These are phyloP conservation scores for Priceomyces haplophilus DNA, from an alignment of 805 yeast genomes.

Conservation along the genomic window DNA sequence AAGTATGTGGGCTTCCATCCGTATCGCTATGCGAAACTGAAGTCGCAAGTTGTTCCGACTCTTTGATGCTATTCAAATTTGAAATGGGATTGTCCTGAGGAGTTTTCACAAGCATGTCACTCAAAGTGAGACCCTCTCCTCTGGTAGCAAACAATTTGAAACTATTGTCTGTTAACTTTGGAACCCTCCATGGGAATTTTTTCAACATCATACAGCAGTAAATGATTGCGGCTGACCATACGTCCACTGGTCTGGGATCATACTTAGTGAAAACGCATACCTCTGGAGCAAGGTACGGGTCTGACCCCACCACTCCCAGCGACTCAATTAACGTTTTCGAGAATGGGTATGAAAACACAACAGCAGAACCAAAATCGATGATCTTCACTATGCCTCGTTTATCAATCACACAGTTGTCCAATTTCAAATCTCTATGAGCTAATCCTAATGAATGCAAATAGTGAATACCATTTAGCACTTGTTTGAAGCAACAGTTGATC, in stretches of 20 bases:
- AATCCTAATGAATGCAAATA: constrained; percentile 76
- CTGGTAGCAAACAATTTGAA: constrained; percentile 55
- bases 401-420: constrained; percentile 81
- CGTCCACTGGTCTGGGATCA: constrained; percentile 76
- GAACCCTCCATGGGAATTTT: constrained; percentile 87
- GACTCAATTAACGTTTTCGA: constrained; percentile 57
- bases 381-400: constrained; percentile 69
- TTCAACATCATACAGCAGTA: constrained; percentile 84
- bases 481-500: constrained; percentile 78
- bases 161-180: constrained; percentile 66
- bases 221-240: constrained; percentile 82
- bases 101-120: constrained; percentile 43
- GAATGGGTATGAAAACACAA: constrained; percentile 75
- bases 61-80: constrained; percentile 16
- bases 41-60: constrained; percentile 13
- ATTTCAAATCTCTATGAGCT: constrained; percentile 78
- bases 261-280: constrained; percentile 57
- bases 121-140: constrained; percentile 58
- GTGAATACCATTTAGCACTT: constrained; percentile 66
- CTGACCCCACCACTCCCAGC: constrained; percentile 81
- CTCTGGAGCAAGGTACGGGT: constrained; percentile 85
- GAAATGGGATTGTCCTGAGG: constrained; percentile 25
- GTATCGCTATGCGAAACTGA: constrained; percentile 8
- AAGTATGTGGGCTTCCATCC: constrained; percentile 50
- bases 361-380: constrained; percentile 84